phyloP scores from a whole-genome alignment of 2,329 filamentous ascomycete genomes.

The Pestalotiopsis sp. region DNA sequence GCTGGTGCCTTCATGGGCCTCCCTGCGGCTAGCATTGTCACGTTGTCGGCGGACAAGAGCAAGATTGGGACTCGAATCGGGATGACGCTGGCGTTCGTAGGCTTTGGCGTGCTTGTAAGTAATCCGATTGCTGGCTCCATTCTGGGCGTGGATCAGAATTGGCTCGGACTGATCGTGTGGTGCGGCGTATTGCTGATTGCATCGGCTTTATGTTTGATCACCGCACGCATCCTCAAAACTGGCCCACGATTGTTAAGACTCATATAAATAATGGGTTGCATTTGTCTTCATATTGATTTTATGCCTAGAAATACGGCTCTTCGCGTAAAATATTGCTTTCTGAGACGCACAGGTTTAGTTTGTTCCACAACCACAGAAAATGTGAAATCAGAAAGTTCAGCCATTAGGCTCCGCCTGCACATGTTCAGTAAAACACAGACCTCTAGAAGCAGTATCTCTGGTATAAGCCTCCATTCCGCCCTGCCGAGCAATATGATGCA shows the following conservation, averaged over 20 bases:
- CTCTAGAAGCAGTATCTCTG: too few relatives aligned
- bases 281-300: too few relatives aligned
- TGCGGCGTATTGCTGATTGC: neutral
- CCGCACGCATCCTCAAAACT: neutral
- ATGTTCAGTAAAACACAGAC: too few relatives aligned
- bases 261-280: too few relatives aligned
- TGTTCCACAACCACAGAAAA: neutral
- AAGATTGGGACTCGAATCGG: conserved; percentile 44
- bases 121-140: conserved; percentile 55
- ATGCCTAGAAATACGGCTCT: too few relatives aligned
- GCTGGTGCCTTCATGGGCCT: conserved; percentile 35
- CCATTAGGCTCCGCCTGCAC: neutral
- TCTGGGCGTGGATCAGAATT: conserved; percentile 24
- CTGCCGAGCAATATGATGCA: neutral
- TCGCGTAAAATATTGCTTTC: too few relatives aligned
- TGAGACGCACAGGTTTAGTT: too few relatives aligned
- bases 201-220: neutral
- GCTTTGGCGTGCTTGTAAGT: conserved; percentile 54
- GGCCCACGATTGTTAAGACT: neutral
- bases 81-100: conserved; percentile 37
- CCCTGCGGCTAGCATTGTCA: conserved; percentile 30
- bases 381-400: neutral
- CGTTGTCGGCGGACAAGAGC: conserved; percentile 21
- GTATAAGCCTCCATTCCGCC: too few relatives aligned
- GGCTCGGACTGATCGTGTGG: neutral